Evolutionary conservation across 1,139 yeast species (phyloP), one percentile per base, ranked within the genome.

Genomic region (Wickerhamiella infanticola): DNA sequence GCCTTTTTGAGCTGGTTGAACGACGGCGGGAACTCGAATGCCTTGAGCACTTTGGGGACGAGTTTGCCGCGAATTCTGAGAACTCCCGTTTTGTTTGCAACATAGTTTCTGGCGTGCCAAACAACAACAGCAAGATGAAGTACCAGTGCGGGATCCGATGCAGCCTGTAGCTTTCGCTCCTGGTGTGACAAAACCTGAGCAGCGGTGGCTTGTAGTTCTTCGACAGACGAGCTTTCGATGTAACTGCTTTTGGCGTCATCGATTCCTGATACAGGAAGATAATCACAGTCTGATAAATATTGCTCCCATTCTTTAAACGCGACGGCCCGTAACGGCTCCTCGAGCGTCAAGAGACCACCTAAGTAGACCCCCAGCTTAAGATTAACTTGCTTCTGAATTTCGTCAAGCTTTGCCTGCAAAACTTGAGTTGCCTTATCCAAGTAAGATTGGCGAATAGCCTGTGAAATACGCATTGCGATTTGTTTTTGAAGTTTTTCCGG

Each of bases 31-130:
- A 54, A 54, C 23, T 42, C 46, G 42, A 49, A 50, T 31, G 41
- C 49, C 42, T 56, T 55, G 33, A 61, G 48, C 4, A 62, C 45
- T 41, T 57, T 57, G 4, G 63, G 64, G 6, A 60, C 58, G 31
- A 55, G 51, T 42, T 59, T 60, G 24, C 65, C 64, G 4, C 48
- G 37, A 31, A 58, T 47, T 23, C 58, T 55, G n/a, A 58, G 51
- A n/a, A 57, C 41, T 1, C 60, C 53, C 8, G 51, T 52, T 3
- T 49, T 50, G 13, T 45, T 45, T 4, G 48, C 42, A 5, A 48
- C 45, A 29, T 45, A 48, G 39, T 39, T 43, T 26, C 11, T 45
- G 37, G 48, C 52, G 40, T 57, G 57, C 35, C 49, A 54, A n/a
- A 58, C 46, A 5, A 54, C 47, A 3, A 53, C 51, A 1, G 64